Evolutionary conservation across 2,329 filamentous ascomycete species (phyloP).

Genomic region (Berkeleyomyces basicola): DNA sequence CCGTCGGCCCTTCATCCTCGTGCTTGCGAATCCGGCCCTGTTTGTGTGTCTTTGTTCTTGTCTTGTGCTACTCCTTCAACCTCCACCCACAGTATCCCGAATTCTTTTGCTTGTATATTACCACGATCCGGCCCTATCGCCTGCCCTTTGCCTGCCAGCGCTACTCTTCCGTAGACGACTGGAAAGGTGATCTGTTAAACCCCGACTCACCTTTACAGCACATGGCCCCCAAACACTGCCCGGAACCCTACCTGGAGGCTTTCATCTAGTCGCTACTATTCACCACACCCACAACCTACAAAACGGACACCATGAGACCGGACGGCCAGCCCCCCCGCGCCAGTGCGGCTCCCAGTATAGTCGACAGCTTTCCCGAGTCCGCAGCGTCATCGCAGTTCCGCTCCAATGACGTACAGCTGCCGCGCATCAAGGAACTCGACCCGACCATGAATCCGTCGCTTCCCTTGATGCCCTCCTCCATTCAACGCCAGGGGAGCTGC

Average conservation of each 20-base stretch:
- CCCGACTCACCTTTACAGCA: no score
- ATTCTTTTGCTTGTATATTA: not conserved
- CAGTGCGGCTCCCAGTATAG: not conserved
- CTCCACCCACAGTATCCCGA: not conserved
- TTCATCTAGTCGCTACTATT: no score
- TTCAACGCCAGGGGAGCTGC: not conserved
- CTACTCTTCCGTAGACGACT: no score
- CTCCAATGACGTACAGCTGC: conserved; percentile 2
- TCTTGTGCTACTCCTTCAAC: not conserved
- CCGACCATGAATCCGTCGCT: not conserved
- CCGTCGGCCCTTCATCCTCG: not conserved
- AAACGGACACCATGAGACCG: not conserved
- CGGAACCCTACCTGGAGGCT: no score
- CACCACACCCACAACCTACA: not conserved
- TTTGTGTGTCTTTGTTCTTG: not conserved
- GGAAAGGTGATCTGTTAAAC: no score
- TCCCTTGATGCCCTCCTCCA: conserved; percentile 1
- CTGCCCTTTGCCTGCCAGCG: not conserved
- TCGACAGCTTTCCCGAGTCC: not conserved
- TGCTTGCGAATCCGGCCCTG: not conserved
- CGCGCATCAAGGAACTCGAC: conserved; percentile 9
- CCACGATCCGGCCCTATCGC: not conserved
- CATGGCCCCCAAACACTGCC: no score
- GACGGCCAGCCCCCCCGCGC: not conserved
- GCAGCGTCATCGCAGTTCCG: not conserved